Percentiles rank a stretch among this genome's conserved stretches.
phyloP scores from a whole-genome alignment of 352 stramenopile species.

The Phytophthora brassicae region DNA sequence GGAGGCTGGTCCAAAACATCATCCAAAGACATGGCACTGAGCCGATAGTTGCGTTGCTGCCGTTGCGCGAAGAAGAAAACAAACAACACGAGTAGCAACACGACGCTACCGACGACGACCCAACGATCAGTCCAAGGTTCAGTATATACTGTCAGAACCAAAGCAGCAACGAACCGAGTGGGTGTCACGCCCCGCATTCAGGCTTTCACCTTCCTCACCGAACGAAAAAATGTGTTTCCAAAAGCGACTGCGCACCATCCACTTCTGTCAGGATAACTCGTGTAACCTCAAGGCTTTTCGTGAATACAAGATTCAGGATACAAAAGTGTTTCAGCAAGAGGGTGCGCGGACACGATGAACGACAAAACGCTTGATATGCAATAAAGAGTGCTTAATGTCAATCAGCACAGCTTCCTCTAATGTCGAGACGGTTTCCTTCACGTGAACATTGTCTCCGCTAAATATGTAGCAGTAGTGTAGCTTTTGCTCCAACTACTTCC shows the following conservation, averaged over 20 bases:
- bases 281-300: conserved; percentile 12
- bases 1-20: conserved; percentile 11
- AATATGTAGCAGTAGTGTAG: conserved; percentile 9
- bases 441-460: background rate
- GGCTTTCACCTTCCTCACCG: conserved; percentile 12
- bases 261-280: conserved; percentile 36
- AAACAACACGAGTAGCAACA: conserved; percentile 16
- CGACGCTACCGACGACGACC: conserved; percentile 6
- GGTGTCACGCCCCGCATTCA: conserved; percentile 21
- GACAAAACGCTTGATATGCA: conserved; percentile 18
- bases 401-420: conserved; percentile 34
- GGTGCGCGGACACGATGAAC: conserved; percentile 31
- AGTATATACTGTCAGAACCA: conserved; percentile 20
- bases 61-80: conserved; percentile 18
- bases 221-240: conserved; percentile 29
- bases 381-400: conserved; percentile 19
- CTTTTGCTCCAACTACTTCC: background rate
- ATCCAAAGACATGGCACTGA: background rate
- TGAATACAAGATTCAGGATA: conserved; percentile 20
- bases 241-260: conserved; percentile 23
- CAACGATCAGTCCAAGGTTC: background rate
- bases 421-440: conserved; percentile 1
- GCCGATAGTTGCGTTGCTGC: background rate
- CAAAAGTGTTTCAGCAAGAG: conserved; percentile 30
- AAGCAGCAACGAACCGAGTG: conserved; percentile 13